Base-by-base conservation (phyloP, 179 eudicot species). In the Beta corolliflora region DNA sequence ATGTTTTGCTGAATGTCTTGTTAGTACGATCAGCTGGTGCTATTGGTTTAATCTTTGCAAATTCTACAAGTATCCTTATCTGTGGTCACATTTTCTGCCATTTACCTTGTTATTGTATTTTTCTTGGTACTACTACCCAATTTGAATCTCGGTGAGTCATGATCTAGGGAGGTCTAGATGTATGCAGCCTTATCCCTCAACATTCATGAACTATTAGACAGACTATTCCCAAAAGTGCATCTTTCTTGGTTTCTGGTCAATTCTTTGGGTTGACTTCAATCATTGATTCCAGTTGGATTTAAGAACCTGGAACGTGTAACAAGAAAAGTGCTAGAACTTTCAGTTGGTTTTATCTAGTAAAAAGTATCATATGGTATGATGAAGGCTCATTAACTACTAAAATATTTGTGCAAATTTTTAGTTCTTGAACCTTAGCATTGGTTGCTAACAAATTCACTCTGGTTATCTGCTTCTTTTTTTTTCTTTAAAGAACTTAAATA, bases 1-100 rank as follows among this genome's bases (percentile, higher is more conserved):
- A 94, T 81, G 77, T 97, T 44, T 63, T 85, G 61, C 86, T 94
- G 83, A 97, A 97, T 87, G 81, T 94, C 83, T 61, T 86, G 81
- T 92, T 97, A 44, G 93, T 94, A 71, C 88, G 86, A 77, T 89
- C 95, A 82, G 95, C 93, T 86, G 99, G 98, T 63, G 99, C 97
- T 75, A 86, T 94, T 76, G 98, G 95, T 48, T 88, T 97, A 75
- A 93, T 95, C 53, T 75, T 91, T 77, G 99, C 99, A 52, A 97
- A 97, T 86, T 90, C 94, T 36, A 82, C 92, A 83, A 94, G 98
- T 97, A 97, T 97, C 99, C 97, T 97, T 89, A 65, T 65, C 23
- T 60, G 54, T 73, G 16, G 50, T 48, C 63, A 41, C 60, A 54
- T 23, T 41, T 65, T 4, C 15, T 5, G 18, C 54, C 50, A 13